Base-by-base conservation (phyloP, 768 basidiomycete genomes). In the Myochromella boudieri region DNA sequence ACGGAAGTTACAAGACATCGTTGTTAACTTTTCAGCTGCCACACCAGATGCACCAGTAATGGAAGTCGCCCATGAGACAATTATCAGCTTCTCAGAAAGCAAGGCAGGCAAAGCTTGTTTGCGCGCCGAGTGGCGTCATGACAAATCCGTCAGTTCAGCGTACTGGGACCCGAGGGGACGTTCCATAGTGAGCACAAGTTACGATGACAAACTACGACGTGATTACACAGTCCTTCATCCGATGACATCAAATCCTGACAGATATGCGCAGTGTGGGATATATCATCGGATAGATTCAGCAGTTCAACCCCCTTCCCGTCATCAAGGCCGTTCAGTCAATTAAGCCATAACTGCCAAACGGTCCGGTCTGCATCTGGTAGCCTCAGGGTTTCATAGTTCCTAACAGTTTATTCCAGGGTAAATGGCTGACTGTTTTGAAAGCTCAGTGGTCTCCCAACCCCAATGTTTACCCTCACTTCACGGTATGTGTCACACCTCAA, bases 151-250 rank as follows among this genome's bases (percentile, higher is more conserved):
- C 36, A 91, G 84, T 51, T 83, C 91, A 12, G 91, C 87, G 0
- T 91, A 85, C 55, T 93, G 91, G 91, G 89, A 92, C 63, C 80
- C 89, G 2, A 72, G 84, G 46, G 91, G 91, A 3, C 77, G 86
- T 21, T 73, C 79, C 42, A 82, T 93, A 49, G 82, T 92, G 38
- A 91, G 87, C 62, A 93, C 91, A 4, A 84, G 84, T 60, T 93
- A 93, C 54, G 91, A 93, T 53, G 84, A 93, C 66, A 78, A 75
- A 2, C 53, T 93, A 27, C 73, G 87, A 56, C 56, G 91, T 91
- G 58, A 56, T 84, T 74, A 6, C 22, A n/a, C 37, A 26, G 10
- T 37, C 37, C 40, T 39, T 11, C 42, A 18, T 40, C 34, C 42
- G 29, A 25, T 31, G 15, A n/a, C 2, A 20, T 33, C 21, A 42